Percentiles rank a stretch among this genome's conserved stretches.
phyloP scores from a whole-genome alignment of 345 rosid species.

The Salix udensis region DNA sequence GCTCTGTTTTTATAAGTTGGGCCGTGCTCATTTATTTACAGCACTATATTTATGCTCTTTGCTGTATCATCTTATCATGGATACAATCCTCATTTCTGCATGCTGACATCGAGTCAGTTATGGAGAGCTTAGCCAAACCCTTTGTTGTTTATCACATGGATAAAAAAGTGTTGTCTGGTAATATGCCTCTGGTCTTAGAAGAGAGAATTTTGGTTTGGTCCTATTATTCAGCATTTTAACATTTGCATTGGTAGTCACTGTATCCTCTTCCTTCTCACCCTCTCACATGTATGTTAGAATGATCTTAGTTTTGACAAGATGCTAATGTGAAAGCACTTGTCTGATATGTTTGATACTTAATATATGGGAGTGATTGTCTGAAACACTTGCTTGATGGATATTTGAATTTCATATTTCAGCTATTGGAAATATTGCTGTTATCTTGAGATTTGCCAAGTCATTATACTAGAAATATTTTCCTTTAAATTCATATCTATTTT shows the following conservation, averaged over 20 bases:
- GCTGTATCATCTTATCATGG: neutral
- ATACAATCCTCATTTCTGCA: neutral
- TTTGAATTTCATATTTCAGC: neutral
- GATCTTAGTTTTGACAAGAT: neutral
- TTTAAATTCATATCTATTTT: neutral
- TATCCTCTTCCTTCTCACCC: neutral
- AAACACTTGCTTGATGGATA: neutral
- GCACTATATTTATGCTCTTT: neutral
- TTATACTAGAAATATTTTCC: neutral
- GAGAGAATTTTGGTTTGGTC: neutral
- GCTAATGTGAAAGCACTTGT: neutral
- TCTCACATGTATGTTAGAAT: neutral
- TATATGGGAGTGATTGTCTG: neutral
- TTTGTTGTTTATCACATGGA: neutral
- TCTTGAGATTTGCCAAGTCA: neutral
- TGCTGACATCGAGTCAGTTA: neutral
- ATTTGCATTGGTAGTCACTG: neutral
- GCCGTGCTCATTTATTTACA: neutral
- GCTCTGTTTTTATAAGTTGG: neutral
- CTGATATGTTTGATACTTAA: neutral
- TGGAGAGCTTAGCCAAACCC: neutral
- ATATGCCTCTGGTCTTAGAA: neutral
- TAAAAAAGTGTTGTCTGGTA: neutral
- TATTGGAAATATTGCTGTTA: neutral
- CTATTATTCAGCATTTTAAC: neutral